phyloP scores from a whole-genome alignment of 306 rosid species.

The Castanea crenata region DNA sequence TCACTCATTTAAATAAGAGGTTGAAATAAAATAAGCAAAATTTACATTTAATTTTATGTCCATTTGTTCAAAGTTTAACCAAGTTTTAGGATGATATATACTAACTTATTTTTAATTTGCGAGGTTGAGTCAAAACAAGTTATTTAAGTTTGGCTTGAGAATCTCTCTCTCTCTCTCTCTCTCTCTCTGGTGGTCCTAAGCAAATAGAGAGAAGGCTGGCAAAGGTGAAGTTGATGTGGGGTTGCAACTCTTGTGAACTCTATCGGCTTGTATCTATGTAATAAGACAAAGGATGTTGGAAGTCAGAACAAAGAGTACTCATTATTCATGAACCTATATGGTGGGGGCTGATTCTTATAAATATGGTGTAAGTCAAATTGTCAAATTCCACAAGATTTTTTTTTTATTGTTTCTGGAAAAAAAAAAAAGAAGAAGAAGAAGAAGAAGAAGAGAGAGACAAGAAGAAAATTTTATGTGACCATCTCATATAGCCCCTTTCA shows the following conservation, averaged over 20 bases:
- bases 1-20: too few relatives aligned
- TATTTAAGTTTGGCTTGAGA: not conserved
- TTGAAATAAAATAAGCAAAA: too few relatives aligned
- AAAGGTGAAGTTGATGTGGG: slow-evolving; percentile 1
- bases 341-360: not conserved
- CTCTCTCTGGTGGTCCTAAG: slow-evolving; percentile 1
- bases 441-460: too few relatives aligned
- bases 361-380: not conserved
- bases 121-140: not conserved
- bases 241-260: slow-evolving; percentile 14
- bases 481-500: too few relatives aligned
- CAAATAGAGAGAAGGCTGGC: not conserved
- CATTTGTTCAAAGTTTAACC: not conserved
- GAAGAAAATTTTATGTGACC: too few relatives aligned
- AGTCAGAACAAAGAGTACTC: slow-evolving; percentile 17
- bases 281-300: slow-evolving; percentile 8
- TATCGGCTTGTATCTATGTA: not conserved
- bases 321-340: slow-evolving; percentile 20
- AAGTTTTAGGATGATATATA: not conserved
- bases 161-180: not conserved
- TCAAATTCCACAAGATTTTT: not conserved
- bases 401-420: too few relatives aligned
- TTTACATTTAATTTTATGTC: too few relatives aligned
- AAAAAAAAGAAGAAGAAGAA: too few relatives aligned
- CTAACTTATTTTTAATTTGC: not conserved